Percentiles rank a stretch among this genome's conserved stretches.
These are phyloP conservation scores for Balansia obtecta DNA, from an alignment of 2,329 filamentous ascomycete species.

Conservation along the genomic window DNA sequence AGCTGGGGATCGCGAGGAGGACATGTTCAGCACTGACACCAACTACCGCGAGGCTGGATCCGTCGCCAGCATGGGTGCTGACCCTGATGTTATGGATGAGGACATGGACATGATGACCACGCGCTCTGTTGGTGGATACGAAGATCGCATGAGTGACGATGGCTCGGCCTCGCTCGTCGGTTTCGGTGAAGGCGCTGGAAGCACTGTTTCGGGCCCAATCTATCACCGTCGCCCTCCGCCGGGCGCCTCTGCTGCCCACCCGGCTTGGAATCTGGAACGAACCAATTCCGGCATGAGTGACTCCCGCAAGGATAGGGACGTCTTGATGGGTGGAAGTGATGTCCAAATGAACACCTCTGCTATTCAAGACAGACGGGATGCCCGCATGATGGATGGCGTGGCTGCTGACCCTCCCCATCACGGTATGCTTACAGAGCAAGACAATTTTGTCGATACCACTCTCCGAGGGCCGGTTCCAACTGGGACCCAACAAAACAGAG, in stretches of 20 bases:
- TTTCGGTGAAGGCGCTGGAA: constrained; percentile 84
- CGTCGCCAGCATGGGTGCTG: constrained; percentile 41
- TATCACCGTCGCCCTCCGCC: constrained; percentile 41
- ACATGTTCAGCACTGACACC: constrained; percentile 58
- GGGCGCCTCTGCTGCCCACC: constrained; percentile 23
- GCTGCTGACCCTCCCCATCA: constrained; percentile 40
- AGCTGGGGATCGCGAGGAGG: constrained; percentile 46
- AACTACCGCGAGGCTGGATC: constrained; percentile 44
- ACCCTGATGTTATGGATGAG: constrained; percentile 39
- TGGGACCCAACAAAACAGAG: constrained; percentile 22
- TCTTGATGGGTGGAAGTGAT: constrained; percentile 21
- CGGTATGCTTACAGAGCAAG: constrained; percentile 36
- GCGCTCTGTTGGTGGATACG: constrained; percentile 37
- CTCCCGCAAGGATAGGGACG: constrained; percentile 23
- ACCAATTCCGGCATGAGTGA: constrained; percentile 41
- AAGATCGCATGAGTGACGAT: constrained; percentile 76
- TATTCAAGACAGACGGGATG: constrained; percentile 42
- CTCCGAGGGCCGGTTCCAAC: constrained; percentile 42
- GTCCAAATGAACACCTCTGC: constrained; percentile 33
- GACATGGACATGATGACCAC: constrained; percentile 33
- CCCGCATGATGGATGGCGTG: constrained; percentile 55
- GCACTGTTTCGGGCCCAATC: constrained; percentile 70
- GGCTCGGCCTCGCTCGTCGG: constrained; percentile 74
- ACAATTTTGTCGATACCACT: constrained; percentile 52
- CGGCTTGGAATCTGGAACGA: constrained; percentile 34